Conservation (phyloP, 1,284 basidiomycete genomes). For the Fomitopsis palustris region DNA sequence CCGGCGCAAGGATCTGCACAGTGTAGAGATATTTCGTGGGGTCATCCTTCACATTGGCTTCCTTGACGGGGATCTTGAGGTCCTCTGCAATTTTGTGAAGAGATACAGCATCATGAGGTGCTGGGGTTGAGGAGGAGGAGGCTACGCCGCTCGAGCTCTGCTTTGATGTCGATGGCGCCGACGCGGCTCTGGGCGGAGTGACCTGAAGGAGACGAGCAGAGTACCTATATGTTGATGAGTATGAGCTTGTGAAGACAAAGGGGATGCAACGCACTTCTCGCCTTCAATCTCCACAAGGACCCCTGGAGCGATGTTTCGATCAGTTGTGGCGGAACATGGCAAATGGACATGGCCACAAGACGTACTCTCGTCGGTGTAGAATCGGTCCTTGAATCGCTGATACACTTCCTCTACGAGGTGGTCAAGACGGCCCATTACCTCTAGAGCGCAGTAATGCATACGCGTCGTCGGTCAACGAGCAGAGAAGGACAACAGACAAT, state of each 20-base stretch:
- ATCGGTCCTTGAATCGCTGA: slow-evolving; percentile 94
- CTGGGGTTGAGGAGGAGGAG: slow-evolving; percentile 27
- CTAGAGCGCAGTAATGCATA: slow-evolving; percentile 39
- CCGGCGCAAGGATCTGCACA: slow-evolving; percentile 79
- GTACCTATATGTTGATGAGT: slow-evolving; percentile 49
- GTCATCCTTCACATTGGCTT: slow-evolving; percentile 73
- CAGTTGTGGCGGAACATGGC: slow-evolving; percentile 11
- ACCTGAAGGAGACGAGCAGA: slow-evolving; percentile 75
- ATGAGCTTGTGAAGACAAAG: slow-evolving; percentile 6
- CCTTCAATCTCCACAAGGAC: slow-evolving; percentile 82
- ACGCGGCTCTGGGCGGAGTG: slow-evolving; percentile 49
- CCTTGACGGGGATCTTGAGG: slow-evolving; percentile 71
- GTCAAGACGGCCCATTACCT: slow-evolving; percentile 94
- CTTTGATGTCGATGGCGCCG: slow-evolving; percentile 17
- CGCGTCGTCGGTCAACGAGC: slow-evolving; percentile 15
- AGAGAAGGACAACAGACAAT: slow-evolving; percentile 9
- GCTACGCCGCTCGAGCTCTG: slow-evolving; percentile 18
- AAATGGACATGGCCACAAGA: background rate
- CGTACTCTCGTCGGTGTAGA: slow-evolving; percentile 88
- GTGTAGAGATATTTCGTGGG: slow-evolving; percentile 85
- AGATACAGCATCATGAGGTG: slow-evolving; percentile 24
- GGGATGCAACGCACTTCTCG: slow-evolving; percentile 57
- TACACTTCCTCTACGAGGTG: slow-evolving; percentile 91
- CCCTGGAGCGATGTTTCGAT: slow-evolving; percentile 41
- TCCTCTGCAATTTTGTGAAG: slow-evolving; percentile 76